These are phyloP conservation scores for Pseudogymnoascus sp. DNA, from an alignment of 2,329 filamentous ascomycete species.

Conservation along the genomic window DNA sequence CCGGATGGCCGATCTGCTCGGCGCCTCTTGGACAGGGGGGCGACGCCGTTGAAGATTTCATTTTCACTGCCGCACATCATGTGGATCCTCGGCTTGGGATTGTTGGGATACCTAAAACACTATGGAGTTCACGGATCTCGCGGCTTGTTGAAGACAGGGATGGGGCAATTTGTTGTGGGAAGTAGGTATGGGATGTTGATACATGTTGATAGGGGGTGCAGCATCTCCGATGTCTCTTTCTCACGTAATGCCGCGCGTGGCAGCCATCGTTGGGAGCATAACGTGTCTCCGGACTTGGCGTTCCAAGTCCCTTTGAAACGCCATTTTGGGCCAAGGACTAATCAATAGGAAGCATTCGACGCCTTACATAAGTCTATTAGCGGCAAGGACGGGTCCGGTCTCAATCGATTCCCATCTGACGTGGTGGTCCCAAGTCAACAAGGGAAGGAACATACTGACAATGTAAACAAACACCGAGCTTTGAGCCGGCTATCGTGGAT, in stretches of 20 bases:
- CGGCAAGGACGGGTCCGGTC: not conserved
- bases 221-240: not conserved
- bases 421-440: not conserved
- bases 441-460: not conserved
- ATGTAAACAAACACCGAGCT: not conserved
- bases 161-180: not conserved
- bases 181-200: not conserved
- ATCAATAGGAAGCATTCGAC: not conserved
- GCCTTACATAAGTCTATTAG: not conserved
- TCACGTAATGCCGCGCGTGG: not conserved
- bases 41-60: not conserved
- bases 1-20: not conserved
- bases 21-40: not conserved
- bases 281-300: not conserved
- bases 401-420: not conserved
- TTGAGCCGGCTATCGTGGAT: not conserved
- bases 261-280: not conserved
- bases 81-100: conserved; percentile 6
- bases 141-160: not conserved
- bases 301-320: not conserved
- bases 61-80: not conserved
- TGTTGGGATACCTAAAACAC: not conserved
- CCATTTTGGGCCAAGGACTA: not conserved
- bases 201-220: not conserved
- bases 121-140: not conserved